Percentiles rank a stretch among this genome's conserved stretches.
phyloP scores from a whole-genome alignment of 495 filamentous ascomycete species.

The Pseudomonodictys pantanalensis region DNA sequence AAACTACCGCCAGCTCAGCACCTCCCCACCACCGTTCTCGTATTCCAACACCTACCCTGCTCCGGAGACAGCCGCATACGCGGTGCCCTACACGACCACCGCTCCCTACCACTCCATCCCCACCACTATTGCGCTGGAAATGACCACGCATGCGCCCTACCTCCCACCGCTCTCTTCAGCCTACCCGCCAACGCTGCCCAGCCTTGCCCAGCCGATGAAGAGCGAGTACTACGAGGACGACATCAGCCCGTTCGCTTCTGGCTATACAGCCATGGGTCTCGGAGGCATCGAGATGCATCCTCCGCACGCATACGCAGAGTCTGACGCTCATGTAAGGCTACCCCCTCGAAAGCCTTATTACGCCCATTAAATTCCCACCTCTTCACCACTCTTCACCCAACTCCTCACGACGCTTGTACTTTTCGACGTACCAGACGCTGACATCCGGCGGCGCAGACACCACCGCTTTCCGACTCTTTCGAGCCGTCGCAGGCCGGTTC shows the following conservation, averaged over 20 bases:
- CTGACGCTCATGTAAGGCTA: conserved; percentile 67
- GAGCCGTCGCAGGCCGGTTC: conserved; percentile 67
- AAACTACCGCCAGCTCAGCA: conserved; percentile 66
- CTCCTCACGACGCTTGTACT: conserved; percentile 22
- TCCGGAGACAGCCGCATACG: conserved; percentile 63
- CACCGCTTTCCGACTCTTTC: conserved; percentile 77
- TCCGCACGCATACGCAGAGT: conserved; percentile 59
- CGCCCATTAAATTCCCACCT: conserved; percentile 31
- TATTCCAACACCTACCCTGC: conserved; percentile 69
- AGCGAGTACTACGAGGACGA: conserved; percentile 58
- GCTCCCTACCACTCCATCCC: conserved; percentile 65
- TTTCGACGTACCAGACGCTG: conserved; percentile 33
- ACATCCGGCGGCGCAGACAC: conserved; percentile 61
- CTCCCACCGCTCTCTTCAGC: conserved; percentile 57
- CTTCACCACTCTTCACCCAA: conserved; percentile 6
- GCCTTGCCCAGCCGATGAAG: conserved; percentile 65
- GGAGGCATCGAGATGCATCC: conserved; percentile 65
- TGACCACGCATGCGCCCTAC: conserved; percentile 60
- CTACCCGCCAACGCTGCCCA: conserved; percentile 62
- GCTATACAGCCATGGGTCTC: conserved; percentile 69
- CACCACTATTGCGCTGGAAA: conserved; percentile 50
- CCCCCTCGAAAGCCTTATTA: conserved; percentile 38
- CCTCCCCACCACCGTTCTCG: conserved; percentile 67
- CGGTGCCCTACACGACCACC: conserved; percentile 54
- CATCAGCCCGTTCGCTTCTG: conserved; percentile 72